Evolutionary conservation across 2,329 filamentous ascomycete species (phyloP), one percentile per base, ranked within the genome.

Genomic region (Scedosporium boydii): DNA sequence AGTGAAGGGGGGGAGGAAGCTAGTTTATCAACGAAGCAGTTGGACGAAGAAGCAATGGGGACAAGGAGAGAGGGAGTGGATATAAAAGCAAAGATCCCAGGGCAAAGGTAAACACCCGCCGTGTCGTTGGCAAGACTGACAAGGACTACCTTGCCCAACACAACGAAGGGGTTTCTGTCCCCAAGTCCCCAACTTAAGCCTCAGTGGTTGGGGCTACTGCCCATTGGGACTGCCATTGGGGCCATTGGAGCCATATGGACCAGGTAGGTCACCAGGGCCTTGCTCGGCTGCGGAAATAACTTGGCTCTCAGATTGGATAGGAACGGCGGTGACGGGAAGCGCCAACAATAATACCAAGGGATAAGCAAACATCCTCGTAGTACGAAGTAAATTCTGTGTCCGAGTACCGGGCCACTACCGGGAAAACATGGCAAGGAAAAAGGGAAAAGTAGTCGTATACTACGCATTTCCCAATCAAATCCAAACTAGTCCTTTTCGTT

Each of bases 251-350:
- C 9, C 51, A 44, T 12, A 46, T 44, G 21, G 16, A 58, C 60
- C 9, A 41, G 60, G 60, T 21, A 57, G 60, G 60, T 58, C 60
- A 62, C 60, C 60, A 62, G 60, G 60, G n/a, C 60, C 60, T 58
- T 58, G 60, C 34, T 62, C 51, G 51, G 60, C 18, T 57, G 23
- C n/a, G 55, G 27, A 38, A 59, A 42, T 59, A 57, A 57, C 51
- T 62, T 57, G 60, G 51, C 60, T 57, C 60, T 41, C n/a, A 46
- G 60, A 42, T 58, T 61, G 46, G 59, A 55, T 34, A 27, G 48
- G 59, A 61, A 61, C 59, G 16, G 60, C 60, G 60, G 60, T 62
- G 60, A 62, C 60, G 18, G 60, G 51, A 42, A 18, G n/a, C 16
- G 16, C 18, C 44, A 26, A 18, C 51, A 53, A 55, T 23, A 26